Conservation (phyloP, 495 filamentous ascomycete species). For the Penicillium nucicola region DNA sequence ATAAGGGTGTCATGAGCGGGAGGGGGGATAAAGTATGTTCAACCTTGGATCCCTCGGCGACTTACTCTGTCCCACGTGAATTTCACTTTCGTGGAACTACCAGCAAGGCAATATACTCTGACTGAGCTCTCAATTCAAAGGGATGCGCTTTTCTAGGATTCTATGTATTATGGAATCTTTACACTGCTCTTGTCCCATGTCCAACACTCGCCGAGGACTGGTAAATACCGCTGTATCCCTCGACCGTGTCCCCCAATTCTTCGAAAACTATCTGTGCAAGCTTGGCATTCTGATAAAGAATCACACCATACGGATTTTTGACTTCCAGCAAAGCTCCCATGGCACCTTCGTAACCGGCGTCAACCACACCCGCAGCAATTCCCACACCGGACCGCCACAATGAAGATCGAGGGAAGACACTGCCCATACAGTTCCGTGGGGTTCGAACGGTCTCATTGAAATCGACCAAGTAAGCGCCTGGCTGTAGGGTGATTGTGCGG, state of each 20-base stretch:
- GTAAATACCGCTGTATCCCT: conserved; percentile 43
- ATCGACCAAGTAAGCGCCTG: conserved; percentile 41
- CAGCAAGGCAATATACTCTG: too few species aligned
- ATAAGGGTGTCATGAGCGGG: not conserved
- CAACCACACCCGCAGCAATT: conserved; percentile 41
- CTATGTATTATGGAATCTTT: too few species aligned
- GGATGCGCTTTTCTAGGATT: too few species aligned
- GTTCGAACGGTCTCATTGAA: conserved; percentile 45
- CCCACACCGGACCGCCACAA: conserved; percentile 38
- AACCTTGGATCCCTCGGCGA: not conserved
- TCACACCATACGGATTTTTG: conserved; percentile 32
- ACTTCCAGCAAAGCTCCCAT: conserved; percentile 44
- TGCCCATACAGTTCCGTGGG: conserved; percentile 38
- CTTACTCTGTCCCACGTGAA: too few species aligned
- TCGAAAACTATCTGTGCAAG: conserved; percentile 45
- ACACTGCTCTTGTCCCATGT: conserved; percentile 5
- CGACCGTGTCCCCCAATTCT: conserved; percentile 29
- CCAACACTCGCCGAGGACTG: conserved; percentile 31
- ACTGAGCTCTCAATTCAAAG: too few species aligned
- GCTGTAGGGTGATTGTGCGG: conserved; percentile 18
- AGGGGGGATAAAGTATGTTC: conserved; percentile 5
- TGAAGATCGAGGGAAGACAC: conserved; percentile 35
- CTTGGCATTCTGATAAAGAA: conserved; percentile 31
- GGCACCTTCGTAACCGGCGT: conserved; percentile 46
- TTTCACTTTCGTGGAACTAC: too few species aligned